A percentile compares a stretch with the other conserved stretches of the same genome.
phyloP scores from a whole-genome alignment of 1,139 yeast species.

The Candida glucosophila region DNA sequence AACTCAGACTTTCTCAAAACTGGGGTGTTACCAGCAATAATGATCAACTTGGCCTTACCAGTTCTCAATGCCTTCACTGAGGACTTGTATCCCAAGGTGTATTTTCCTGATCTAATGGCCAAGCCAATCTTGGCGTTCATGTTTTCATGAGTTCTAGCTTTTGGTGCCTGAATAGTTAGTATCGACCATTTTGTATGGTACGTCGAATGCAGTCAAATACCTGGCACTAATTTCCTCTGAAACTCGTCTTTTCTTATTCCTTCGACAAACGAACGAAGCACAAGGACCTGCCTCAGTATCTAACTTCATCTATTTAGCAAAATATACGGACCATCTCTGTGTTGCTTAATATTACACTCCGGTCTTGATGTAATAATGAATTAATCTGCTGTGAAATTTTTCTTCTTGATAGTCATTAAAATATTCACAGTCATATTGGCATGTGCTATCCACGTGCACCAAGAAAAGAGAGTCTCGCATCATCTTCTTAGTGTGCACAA shows the following conservation, averaged over 20 bases:
- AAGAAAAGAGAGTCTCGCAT: no score
- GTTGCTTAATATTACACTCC: slow-evolving; percentile 72
- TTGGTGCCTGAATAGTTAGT: slow-evolving; percentile 77
- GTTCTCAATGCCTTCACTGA: slow-evolving; percentile 97
- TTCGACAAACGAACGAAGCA: no score
- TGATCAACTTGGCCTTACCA: slow-evolving; percentile 97
- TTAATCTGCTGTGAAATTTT: neutral
- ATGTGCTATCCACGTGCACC: no score
- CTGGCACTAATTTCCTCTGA: no score
- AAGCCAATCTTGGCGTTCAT: slow-evolving; percentile 98
- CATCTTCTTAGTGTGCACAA: no score
- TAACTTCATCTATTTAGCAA: no score
- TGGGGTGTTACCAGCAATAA: slow-evolving; percentile 99
- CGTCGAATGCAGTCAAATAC: no score
- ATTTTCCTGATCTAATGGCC: slow-evolving; percentile 98
- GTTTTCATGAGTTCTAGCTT: slow-evolving; percentile 82
- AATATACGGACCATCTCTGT: slow-evolving; percentile 94
- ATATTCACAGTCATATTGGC: no score
- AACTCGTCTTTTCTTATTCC: no score
- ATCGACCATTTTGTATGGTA: no score
- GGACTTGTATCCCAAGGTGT: slow-evolving; percentile 99
- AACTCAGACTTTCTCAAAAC: slow-evolving; percentile 99
- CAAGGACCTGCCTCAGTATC: no score
- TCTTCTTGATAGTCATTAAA: no score
- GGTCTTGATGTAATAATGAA: slow-evolving; percentile 43